Base-by-base conservation (phyloP, 495 filamentous ascomycete species). In the Tetracladium marchalianum region DNA sequence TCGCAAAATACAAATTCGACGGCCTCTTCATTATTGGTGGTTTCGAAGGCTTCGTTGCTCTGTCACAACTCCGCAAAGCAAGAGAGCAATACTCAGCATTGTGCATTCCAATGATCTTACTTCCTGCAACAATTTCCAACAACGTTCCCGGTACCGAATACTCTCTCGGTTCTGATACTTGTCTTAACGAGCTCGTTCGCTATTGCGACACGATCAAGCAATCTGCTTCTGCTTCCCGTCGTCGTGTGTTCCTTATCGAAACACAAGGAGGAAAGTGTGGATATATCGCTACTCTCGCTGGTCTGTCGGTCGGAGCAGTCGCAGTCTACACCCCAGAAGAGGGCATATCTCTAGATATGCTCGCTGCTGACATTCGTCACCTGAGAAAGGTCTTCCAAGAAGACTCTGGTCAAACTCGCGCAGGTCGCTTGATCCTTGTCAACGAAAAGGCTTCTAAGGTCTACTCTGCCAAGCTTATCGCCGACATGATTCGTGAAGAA, bases 121-220 rank as follows among this genome's bases (percentile, higher is more conserved):
- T 97, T 11, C 93, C 93, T 13, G 93, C 93, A n/a, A 99, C 93
- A 19, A 89, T 99, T 60, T 90, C 84, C 55, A 97, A 97, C 71
- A 99, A 99, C 64, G 93, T 99, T 8, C 93, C 92, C 0, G 93
- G 93, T 8, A 95, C 89, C 11, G 93, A 99, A 65, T 99, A 95
- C 67, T 95, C 88, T 0, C 75, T 99, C 38, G 93, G 93, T 13
- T 93, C 85, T 41, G 93, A 99, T 62, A 99, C 93, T 11, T 99
- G 93, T 60, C 71, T 97, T 35, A 99, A 99, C 63, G 87, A 93
- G n/a, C 71, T 99, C 13, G 86, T 95, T 49, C 73, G 82, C 31
- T 99, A 96, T 68, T 99, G 93, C 61, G 93, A 99, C 68, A 86
- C 85, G 36, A 95, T 97, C 67, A 87, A 90, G 57, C 93, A 97